Evolutionary conservation across 139 green algal genomes (phyloP), one percentile per base, ranked within the genome.

Genomic region (Volvox reticuliferus): DNA sequence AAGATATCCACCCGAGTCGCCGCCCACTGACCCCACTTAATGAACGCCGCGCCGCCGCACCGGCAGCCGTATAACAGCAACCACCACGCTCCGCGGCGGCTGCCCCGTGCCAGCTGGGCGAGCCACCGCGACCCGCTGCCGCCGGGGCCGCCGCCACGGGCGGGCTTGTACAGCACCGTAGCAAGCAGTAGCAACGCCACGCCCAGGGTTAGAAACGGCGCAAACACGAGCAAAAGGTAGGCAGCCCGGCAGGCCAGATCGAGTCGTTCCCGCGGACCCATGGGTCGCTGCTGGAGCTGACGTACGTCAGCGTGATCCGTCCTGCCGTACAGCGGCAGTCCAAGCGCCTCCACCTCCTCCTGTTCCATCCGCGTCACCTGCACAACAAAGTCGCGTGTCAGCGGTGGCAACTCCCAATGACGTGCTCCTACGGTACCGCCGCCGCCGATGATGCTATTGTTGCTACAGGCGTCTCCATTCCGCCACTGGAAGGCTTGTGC

Each of bases 21-120:
- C 5, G 97, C 96, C 98, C 98, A 99, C 94, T 99, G 98, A 0
- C 97, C 98, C 98, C 94, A 94, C 92, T 97, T 97, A 81, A 97
- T 97, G 76, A 96, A 94, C 0, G 97, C 97, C 2, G 98, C 95
- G 21, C 98, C 95, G 81, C 95, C 85, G 35, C 88, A 62, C n/a
- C 76, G 28, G 91, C 94, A 95, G 30, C 94, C 93, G 0, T 84
- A 62, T 67, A 97, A 94, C 94, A 98, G 94, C 94, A 97, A 93
- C 73, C 37, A 63, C 86, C 92, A 97, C 0, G 94, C 94, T 0
- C 22, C 55, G 17, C 78, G 71, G 13, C 95, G 93, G 91, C 94
- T 83, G 1, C 50, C 71, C 50, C 88, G 24, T 9, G 87, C 91
- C 19, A 79, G 85, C 16, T 65, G 24, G 33, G 28, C n/a, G 22